Evolutionary conservation across 495 filamentous ascomycete genomes (phyloP), one percentile per base, ranked within the genome.

Genomic region (Hapsidospora chrysogenum): DNA sequence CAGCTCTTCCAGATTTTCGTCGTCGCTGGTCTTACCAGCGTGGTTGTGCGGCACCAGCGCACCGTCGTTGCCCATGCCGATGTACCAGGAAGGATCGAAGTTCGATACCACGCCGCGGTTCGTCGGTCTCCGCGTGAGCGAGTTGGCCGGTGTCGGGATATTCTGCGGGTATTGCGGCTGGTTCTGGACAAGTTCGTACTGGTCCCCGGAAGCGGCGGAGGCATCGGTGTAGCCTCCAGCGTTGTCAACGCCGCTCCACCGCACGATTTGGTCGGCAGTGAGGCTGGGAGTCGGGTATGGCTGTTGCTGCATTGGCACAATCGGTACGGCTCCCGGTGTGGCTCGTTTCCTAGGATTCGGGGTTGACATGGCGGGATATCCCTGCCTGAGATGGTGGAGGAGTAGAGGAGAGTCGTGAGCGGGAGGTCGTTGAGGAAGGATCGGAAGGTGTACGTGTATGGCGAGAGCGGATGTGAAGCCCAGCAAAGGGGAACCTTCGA

Each of bases 1-100:
- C 7, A 93, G 66, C 20, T 80, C 64, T 33, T 83, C 80, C 38
- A 85, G 60, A 41, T 73, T 79, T 42, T 86, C 80, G 59, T 63
- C 68, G 54, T 60, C 73, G 52, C 55, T 70, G 47, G 56, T 55
- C 37, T 26, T 50, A 41, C 43, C 53, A 43, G 43, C 60, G 42
- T 39, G 31, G 35, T 44, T 41, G 41, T 54, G 51, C 11, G 37
- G 39, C 29, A 54, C 46, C 11, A 63, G 44, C 28, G 60, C 48
- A 5, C 63, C 64, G 15, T 77, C 72, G 2, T 70, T 72, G 9
- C 50, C 37, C 3, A 57, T 43, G 65, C 67, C 71, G 9, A 47
- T 32, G 40, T 72, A 66, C 11, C 37, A 36, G 2, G 42, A 49
- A 31, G 57, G 59, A 15, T 64, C 59, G 42, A 63, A 66, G 31